Percentiles rank a stretch among this genome's conserved stretches.
Evolutionary conservation across 441 rosid species (phyloP).

Genomic region (Dalechampia spathulata): DNA sequence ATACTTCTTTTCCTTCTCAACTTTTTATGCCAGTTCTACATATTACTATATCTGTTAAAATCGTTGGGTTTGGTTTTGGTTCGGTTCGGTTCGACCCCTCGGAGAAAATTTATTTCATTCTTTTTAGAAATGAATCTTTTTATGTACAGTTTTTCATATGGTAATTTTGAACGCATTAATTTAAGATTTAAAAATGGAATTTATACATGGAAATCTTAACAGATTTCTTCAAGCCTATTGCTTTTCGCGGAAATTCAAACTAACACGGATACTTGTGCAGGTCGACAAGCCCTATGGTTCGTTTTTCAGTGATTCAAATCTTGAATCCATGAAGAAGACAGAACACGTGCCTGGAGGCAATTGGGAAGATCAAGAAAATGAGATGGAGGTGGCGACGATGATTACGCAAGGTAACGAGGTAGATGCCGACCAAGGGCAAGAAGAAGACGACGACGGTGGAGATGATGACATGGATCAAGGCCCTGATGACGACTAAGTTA

Average conservation of each 20-base stretch:
- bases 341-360: conserved; percentile 19
- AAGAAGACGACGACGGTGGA: conserved; percentile 26
- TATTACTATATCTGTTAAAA: no score
- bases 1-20: background rate
- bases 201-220: background rate
- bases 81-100: no score
- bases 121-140: no score
- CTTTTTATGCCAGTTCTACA: no score
- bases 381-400: background rate
- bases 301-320: conserved; percentile 54
- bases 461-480: conserved; percentile 32
- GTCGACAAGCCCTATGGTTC: conserved; percentile 64
- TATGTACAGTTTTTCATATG: no score
- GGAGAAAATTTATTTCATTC: no score
- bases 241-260: background rate
- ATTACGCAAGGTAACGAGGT: conserved; percentile 2
- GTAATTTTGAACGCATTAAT: no score
- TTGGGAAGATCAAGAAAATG: conserved; percentile 19
- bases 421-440: conserved; percentile 30
- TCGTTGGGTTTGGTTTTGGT: no score
- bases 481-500: conserved; percentile 23
- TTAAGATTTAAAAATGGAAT: no score
- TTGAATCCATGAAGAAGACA: conserved; percentile 38
- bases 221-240: background rate
- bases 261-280: conserved; percentile 29